phyloP scores from a whole-genome alignment of 331 rosid species.

The Cydonia oblonga region DNA sequence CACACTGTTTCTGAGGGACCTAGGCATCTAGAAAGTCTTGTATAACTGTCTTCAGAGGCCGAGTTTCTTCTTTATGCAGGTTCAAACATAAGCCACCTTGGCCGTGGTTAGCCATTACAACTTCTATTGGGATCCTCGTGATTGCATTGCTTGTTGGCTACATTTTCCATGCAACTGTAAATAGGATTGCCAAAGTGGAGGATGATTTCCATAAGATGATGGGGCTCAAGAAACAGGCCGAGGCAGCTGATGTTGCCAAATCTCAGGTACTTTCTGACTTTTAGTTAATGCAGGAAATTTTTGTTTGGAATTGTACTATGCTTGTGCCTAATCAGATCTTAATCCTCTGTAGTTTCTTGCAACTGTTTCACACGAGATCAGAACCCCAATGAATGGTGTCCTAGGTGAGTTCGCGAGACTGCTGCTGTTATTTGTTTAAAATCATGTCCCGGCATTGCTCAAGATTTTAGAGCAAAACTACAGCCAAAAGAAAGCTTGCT shows the following conservation, averaged over 20 bases:
- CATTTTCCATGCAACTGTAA: constrained; percentile 63
- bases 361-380: constrained; percentile 88
- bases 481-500: constrained; percentile 1
- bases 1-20: neutral
- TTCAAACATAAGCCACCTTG: constrained; percentile 83
- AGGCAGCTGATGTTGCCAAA: constrained; percentile 87
- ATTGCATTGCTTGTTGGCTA: constrained; percentile 69
- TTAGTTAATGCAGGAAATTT: neutral
- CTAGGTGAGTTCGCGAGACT: constrained; percentile 51
- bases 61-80: constrained; percentile 37
- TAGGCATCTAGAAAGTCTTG: neutral
- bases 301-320: constrained; percentile 5
- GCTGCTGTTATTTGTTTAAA: neutral
- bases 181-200: constrained; percentile 78
- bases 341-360: constrained; percentile 68
- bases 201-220: constrained; percentile 56
- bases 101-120: constrained; percentile 67
- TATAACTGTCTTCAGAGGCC: neutral
- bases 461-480: neutral
- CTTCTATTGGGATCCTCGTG: constrained; percentile 57
- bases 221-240: constrained; percentile 77
- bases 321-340: constrained; percentile 15
- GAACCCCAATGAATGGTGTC: constrained; percentile 94
- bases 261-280: constrained; percentile 51
- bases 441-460: neutral